Conservation (phyloP, 352 stramenopile species). For the Phytophthora tubulina region DNA sequence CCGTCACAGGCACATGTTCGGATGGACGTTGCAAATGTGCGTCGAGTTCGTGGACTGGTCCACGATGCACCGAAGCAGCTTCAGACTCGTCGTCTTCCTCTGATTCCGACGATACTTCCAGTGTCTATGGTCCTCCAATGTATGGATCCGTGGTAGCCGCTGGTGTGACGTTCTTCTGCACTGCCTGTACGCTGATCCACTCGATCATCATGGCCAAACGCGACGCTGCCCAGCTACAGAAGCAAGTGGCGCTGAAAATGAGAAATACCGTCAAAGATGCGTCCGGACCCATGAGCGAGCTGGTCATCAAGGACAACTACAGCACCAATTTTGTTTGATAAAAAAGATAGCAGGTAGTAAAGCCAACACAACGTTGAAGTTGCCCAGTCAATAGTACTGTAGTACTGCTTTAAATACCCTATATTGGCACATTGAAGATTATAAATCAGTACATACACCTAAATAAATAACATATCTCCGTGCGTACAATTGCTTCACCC, state of each 20-base stretch:
- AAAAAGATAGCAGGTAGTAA: not conserved
- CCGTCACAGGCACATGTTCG: conserved; percentile 26
- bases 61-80: conserved; percentile 15
- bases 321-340: conserved; percentile 43
- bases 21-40: conserved; percentile 32
- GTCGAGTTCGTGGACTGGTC: no score
- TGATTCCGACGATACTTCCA: conserved; percentile 20
- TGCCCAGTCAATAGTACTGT: no score
- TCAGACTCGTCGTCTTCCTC: conserved; percentile 18
- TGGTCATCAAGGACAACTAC: conserved; percentile 34
- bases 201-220: conserved; percentile 27
- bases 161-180: conserved; percentile 36
- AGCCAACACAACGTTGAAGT: not conserved
- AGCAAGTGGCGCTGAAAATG: conserved; percentile 8
- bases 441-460: no score
- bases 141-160: conserved; percentile 33
- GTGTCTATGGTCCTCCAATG: conserved; percentile 30
- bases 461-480: no score
- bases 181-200: conserved; percentile 29
- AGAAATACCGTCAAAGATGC: conserved; percentile 14
- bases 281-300: conserved; percentile 27
- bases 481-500: no score
- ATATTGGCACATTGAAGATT: no score
- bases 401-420: no score
- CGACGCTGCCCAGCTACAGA: conserved; percentile 5